Evolutionary conservation across 371 early-diverging fungal genomes (phyloP).

Genomic region (Mucor indicus): DNA sequence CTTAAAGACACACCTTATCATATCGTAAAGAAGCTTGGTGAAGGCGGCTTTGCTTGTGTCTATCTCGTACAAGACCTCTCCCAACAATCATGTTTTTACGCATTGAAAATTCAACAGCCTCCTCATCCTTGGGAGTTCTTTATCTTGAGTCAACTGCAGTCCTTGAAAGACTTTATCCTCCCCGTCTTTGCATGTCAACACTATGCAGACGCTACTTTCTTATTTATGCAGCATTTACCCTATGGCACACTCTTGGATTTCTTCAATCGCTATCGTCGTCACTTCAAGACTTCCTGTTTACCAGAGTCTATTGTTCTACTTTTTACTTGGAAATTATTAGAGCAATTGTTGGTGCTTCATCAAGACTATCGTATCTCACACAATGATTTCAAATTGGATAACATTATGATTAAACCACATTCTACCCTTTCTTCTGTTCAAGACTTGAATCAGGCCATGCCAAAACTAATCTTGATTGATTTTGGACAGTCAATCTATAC

Average conservation of each 20-base stretch:
- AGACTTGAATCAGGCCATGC: neutral
- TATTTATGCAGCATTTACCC: constrained; percentile 24
- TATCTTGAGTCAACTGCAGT: constrained; percentile 25
- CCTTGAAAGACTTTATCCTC: neutral
- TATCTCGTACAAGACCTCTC: constrained; percentile 16
- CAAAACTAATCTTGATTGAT: constrained; percentile 37
- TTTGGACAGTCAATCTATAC: constrained; percentile 34
- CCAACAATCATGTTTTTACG: constrained; percentile 10
- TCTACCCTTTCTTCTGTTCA: neutral
- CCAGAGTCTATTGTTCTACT: constrained; percentile 38
- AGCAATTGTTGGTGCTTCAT: constrained; percentile 30
- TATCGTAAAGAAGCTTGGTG: constrained; percentile 25
- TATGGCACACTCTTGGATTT: constrained; percentile 36
- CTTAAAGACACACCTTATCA: constrained; percentile 11
- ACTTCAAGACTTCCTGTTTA: constrained; percentile 8
- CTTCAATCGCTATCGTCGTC: constrained; percentile 20
- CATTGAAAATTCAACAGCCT: constrained; percentile 36
- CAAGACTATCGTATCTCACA: constrained; percentile 30
- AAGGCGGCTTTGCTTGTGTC: constrained; percentile 43
- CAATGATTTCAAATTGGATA: constrained; percentile 51
- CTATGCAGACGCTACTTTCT: constrained; percentile 28
- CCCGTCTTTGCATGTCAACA: constrained; percentile 7
- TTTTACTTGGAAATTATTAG: constrained; percentile 21
- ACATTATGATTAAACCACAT: constrained; percentile 35
- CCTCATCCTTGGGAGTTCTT: constrained; percentile 47